Base-by-base conservation (phyloP, 2,329 filamentous ascomycete species). In the Fusarium haematococcum region DNA sequence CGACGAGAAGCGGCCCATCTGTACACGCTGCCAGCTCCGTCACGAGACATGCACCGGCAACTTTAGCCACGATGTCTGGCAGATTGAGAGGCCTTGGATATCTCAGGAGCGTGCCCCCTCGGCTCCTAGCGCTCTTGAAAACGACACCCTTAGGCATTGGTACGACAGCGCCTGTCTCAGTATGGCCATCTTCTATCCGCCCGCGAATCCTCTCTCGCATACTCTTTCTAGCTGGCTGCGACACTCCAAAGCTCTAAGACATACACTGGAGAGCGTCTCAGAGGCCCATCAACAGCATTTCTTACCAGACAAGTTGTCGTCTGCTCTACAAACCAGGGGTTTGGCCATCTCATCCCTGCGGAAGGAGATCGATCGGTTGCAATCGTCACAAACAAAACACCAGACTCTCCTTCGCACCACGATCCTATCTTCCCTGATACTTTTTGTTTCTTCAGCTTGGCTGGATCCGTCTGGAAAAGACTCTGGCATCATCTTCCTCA, bases 31-130 rank as follows among this genome's bases (percentile, higher is more conserved):
- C 30, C 25, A 30, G 14, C 20, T 45, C 8, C 60, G 60, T 23
- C 13, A n/a, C 6, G 60, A 63, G 32, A 52, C 60, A 8, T 63
- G 60, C 32, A 63, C 45, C 13, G 60, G 60, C n/a, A 63, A 63
- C 43, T 63, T 63, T 45, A 32, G n/a, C 11, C 18, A 18, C 5
- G 60, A 63, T 43, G n/a, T 23, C 14, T 63, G 60, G 60, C 45
- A 54, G 43, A 52, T 63, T 3, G 45, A 63, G 5, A 43, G 60
- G 9, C 60, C 60, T 6, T 63, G 50, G 50, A 27, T 30, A n/a
- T 54, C 25, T 18, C 10, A n/a, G 6, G 25, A 30, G 18, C 18
- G 50, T 5, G 18, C 30, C 2, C 50, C 50, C 7, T 30, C 50
- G 16, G 23, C 50, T 2, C 23, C 25, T 18, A 30, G 39, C 25